phyloP scores from a whole-genome alignment of 441 rosid species.

The Gossypium trilobum region DNA sequence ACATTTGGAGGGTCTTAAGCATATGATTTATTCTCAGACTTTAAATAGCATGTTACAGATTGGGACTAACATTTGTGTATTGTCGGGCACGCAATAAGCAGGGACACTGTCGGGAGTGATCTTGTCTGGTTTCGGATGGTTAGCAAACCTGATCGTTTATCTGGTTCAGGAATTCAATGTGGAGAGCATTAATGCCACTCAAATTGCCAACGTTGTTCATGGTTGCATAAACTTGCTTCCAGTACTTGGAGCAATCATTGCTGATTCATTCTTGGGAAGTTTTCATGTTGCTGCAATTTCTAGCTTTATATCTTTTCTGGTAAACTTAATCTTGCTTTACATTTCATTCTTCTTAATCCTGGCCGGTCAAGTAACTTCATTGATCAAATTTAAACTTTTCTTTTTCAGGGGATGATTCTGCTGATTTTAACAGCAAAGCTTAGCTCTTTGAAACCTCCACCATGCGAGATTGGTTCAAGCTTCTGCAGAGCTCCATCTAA shows the following conservation, averaged over 20 bases:
- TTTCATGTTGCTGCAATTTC: conserved; percentile 16
- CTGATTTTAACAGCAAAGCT: conserved; percentile 21
- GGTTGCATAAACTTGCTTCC: conserved; percentile 22
- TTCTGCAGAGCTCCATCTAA: conserved; percentile 14
- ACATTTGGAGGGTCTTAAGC: no score
- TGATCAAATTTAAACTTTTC: neutral
- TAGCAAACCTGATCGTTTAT: conserved; percentile 20
- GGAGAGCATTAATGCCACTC: conserved; percentile 28
- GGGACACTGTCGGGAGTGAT: conserved; percentile 15
- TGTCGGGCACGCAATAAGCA: conserved; percentile 1
- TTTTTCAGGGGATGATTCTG: conserved; percentile 21
- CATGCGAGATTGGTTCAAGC: conserved; percentile 18
- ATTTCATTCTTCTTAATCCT: neutral
- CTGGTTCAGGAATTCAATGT: conserved; percentile 23
- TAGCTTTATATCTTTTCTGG: conserved; percentile 21
- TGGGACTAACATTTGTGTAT: neutral
- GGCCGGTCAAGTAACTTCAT: neutral
- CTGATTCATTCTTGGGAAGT: conserved; percentile 28
- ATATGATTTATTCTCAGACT: neutral
- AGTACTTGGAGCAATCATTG: conserved; percentile 24
- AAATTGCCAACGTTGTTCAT: conserved; percentile 17
- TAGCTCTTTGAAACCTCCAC: conserved; percentile 15
- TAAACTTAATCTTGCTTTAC: neutral
- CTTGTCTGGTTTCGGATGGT: conserved; percentile 19
- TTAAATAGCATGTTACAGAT: neutral